phyloP scores from a whole-genome alignment of 208 protist species.

The Trypanosomatidae sp. region DNA sequence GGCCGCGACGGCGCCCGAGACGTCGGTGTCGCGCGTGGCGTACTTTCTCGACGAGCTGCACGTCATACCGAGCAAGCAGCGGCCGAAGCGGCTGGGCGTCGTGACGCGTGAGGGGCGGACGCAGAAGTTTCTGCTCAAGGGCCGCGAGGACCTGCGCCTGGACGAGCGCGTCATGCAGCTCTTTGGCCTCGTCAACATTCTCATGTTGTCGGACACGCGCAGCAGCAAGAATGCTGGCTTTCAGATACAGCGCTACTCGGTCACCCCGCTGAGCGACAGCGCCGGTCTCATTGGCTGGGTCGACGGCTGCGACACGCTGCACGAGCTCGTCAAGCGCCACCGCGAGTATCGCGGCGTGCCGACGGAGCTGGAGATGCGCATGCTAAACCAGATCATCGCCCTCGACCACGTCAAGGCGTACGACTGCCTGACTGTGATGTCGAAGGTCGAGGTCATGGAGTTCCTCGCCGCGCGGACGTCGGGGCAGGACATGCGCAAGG shows the following conservation, averaged over 20 bases:
- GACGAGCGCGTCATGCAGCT: constrained; percentile 99
- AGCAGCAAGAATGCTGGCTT: constrained; percentile 79
- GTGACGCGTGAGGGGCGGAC: constrained; percentile 88
- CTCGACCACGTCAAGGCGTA: constrained; percentile 75
- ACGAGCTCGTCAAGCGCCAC: constrained; percentile 74
- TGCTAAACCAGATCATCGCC: constrained; percentile 72
- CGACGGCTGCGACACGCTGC: constrained; percentile 93
- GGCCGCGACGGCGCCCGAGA: too few relatives aligned
- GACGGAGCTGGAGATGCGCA: constrained; percentile 69
- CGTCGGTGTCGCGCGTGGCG: constrained; percentile 82
- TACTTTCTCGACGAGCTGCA: constrained; percentile 84
- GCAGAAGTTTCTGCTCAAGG: constrained; percentile 99
- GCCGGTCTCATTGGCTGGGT: constrained; percentile 99
- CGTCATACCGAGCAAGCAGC: constrained; percentile 98
- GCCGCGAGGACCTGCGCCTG: constrained; percentile 94
- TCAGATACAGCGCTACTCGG: constrained; percentile 90
- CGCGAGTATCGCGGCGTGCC: constrained; percentile 35
- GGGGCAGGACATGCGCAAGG: constrained; percentile 93
- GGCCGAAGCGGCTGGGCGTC: constrained; percentile 95
- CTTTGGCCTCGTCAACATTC: constrained; percentile 98
- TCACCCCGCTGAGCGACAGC: constrained; percentile 97
- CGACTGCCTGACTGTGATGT: constrained; percentile 73
- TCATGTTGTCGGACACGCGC: constrained; percentile 87
- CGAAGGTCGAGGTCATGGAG: constrained; percentile 91
- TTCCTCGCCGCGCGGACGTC: constrained; percentile 91